Percentiles rank a stretch among this genome's conserved stretches.
phyloP scores from a whole-genome alignment of 306 rosid species.

The Vicia faba region DNA sequence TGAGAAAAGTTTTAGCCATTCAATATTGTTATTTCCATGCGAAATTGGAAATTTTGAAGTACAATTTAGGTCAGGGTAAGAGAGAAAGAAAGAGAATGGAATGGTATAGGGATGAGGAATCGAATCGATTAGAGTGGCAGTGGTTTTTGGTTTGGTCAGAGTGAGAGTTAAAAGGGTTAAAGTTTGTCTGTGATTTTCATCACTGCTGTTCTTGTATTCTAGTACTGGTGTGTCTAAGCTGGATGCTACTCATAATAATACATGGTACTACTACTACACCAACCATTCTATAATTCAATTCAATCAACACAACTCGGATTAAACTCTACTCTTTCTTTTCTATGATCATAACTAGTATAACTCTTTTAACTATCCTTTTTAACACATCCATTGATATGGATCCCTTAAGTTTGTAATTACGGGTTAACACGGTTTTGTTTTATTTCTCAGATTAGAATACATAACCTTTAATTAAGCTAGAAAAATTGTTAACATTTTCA shows the following conservation, averaged over 20 bases:
- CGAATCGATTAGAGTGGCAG: slow-evolving; percentile 40
- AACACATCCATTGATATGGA: too few relatives aligned
- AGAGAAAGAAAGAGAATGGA: slow-evolving; percentile 2
- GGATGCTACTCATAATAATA: slow-evolving; percentile 1
- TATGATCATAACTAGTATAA: too few relatives aligned
- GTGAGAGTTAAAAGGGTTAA: slow-evolving; percentile 43
- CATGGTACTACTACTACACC: slow-evolving; percentile 1
- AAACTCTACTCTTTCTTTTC: background rate
- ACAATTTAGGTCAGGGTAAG: slow-evolving; percentile 10
- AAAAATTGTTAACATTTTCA: too few relatives aligned
- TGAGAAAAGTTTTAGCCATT: slow-evolving; percentile 55
- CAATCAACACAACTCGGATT: slow-evolving; percentile 16
- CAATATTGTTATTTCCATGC: slow-evolving; percentile 56
- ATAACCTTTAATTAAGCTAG: too few relatives aligned
- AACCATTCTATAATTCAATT: slow-evolving; percentile 30
- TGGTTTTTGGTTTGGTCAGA: slow-evolving; percentile 67
- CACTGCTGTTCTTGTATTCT: slow-evolving; percentile 48
- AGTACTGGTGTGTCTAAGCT: background rate
- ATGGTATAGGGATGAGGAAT: slow-evolving; percentile 35
- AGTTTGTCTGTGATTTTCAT: slow-evolving; percentile 55
- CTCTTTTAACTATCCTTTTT: too few relatives aligned
- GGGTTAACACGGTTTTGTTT: too few relatives aligned
- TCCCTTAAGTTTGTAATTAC: too few relatives aligned
- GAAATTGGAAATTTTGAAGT: slow-evolving; percentile 6
- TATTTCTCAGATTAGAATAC: too few relatives aligned